Conservation (phyloP, 2,329 filamentous ascomycete genomes). For the Elsinoe arachidis region DNA sequence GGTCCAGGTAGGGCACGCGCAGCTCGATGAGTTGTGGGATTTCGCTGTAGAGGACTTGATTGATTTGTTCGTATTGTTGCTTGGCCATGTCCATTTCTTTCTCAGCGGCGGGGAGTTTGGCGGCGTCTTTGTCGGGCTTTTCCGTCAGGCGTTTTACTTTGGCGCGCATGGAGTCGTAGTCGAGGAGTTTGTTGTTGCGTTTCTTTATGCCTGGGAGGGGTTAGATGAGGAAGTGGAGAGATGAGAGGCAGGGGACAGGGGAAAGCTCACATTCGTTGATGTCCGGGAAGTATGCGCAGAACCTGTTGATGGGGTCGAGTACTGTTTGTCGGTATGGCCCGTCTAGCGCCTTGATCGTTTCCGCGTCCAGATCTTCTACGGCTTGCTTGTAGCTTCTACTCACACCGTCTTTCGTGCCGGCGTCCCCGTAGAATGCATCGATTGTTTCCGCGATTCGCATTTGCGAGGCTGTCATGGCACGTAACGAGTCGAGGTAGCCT, state of each 20-base stretch:
- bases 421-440: conserved; percentile 96
- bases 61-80: conserved; percentile 88
- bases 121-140: conserved; percentile 97
- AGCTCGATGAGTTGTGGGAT: conserved; percentile 93
- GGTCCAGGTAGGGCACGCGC: conserved; percentile 92
- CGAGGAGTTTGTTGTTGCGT: conserved; percentile 93
- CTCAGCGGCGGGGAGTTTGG: conserved; percentile 89
- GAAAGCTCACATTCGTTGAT: conserved; percentile 76
- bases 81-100: conserved; percentile 95
- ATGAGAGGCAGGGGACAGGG: neutral
- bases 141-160: conserved; percentile 96
- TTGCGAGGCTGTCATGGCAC: conserved; percentile 98
- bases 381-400: conserved; percentile 97
- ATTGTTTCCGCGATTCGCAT: conserved; percentile 99
- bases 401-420: conserved; percentile 88
- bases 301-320: conserved; percentile 86
- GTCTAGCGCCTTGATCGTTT: conserved; percentile 96
- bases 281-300: conserved; percentile 97
- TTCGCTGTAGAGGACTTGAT: conserved; percentile 89
- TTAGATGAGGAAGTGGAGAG: conserved; percentile 3
- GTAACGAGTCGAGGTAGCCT: conserved; percentile 89
- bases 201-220: conserved; percentile 72
- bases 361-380: conserved; percentile 92
- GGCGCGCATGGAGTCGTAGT: conserved; percentile 91
- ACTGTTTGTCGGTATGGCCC: conserved; percentile 93